Base-by-base conservation (phyloP, 306 rosid species). In the Lathyrus sativus region DNA sequence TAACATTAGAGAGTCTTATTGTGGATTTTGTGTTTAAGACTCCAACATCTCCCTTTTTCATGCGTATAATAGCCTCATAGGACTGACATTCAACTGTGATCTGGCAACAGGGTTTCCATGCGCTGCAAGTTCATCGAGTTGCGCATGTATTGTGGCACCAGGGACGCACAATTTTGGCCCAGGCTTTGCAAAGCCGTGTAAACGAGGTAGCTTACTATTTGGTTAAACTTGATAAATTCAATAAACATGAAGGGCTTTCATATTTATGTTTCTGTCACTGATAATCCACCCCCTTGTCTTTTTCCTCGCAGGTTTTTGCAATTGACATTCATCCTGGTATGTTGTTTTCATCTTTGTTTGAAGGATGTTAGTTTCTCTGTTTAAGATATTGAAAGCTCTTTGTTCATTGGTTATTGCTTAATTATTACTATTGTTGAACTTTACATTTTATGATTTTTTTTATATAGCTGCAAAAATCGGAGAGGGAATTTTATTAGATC, bases 311-410 rank as follows among this genome's bases (percentile, higher is more conserved):
- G 98, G 98, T 93, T 79, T 93, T 93, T 45, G 87, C 91, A 67
- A 82, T 90, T 60, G 98, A 92, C 81, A 90, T 90, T 81, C 96
- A 92, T 80, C 96, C 98, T 11, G 98, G 98, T 90, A 83, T 28
- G 76, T 68, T 81, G 28, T 39, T 71, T 65, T 67, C 55, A 12
- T 54, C 68, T 62, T 67, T 35, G 50, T 74, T 43, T 9, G 28
- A 77, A 62, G 37, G 77, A 43, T 64, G 71, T 38, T 78, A 60
- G 61, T 49, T 45, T 38, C 31, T 71, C 45, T 33, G 3, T 64
- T 35, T 38, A 66, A 69, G 70, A 76, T 50, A 57, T 50, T 56
- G 69, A 63, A 65, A 28, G 31, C 49, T 49, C 68, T 79, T 74
- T 74, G 69, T 31, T 45, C 54, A 76, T 70, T 74, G 53, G 14